Percentiles rank a stretch among this genome's conserved stretches.
phyloP scores from a whole-genome alignment of 2,329 filamentous ascomycete species.

The Raffaelea deltoideospora region DNA sequence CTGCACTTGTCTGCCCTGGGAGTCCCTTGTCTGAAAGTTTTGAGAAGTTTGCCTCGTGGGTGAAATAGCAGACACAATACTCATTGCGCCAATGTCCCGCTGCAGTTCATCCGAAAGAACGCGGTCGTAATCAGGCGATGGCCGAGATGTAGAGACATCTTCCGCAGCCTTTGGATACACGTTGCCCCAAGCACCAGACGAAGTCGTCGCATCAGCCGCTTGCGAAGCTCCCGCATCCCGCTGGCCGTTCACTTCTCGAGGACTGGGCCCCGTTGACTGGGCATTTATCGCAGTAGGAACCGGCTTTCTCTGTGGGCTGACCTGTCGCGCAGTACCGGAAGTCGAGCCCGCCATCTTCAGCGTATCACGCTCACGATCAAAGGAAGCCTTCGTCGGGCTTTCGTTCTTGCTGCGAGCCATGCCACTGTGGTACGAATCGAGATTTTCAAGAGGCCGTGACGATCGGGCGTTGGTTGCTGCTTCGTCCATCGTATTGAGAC shows the following conservation, averaged over 20 bases:
- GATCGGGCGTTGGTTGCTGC: slow-evolving; percentile 64
- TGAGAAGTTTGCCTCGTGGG: neutral
- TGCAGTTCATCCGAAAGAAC: slow-evolving; percentile 48
- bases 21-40: no score
- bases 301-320: slow-evolving; percentile 45
- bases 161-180: no score
- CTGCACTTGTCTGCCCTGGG: neutral
- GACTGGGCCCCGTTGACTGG: no score
- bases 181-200: no score
- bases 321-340: slow-evolving; percentile 32
- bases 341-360: slow-evolving; percentile 31
- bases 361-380: slow-evolving; percentile 32
- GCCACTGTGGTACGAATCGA: slow-evolving; percentile 36
- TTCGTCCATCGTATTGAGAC: slow-evolving; percentile 61
- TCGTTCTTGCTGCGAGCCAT: slow-evolving; percentile 37
- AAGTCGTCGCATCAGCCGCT: no score
- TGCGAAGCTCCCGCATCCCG: no score
- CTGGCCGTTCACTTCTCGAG: no score
- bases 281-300: no score
- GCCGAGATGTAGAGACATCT: slow-evolving; percentile 21
- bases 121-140: slow-evolving; percentile 45
- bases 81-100: slow-evolving; percentile 43
- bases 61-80: slow-evolving; percentile 25
- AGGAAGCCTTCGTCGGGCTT: slow-evolving; percentile 33
- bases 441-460: slow-evolving; percentile 33